Base-by-base conservation (phyloP, 1,139 yeast species). In the Zygoascus hellenicus region DNA sequence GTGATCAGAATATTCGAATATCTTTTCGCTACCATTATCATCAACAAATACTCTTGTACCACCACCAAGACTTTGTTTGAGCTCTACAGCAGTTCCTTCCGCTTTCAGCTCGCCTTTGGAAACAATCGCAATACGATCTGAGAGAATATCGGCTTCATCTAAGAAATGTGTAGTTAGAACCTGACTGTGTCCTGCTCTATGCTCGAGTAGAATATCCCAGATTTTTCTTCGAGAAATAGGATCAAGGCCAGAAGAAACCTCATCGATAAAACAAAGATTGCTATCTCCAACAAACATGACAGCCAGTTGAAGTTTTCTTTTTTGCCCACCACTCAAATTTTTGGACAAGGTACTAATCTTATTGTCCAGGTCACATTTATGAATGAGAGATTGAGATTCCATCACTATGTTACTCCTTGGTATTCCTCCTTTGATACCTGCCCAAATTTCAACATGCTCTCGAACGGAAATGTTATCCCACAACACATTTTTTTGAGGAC, bases 271-370 rank as follows among this genome's bases (percentile, higher is more conserved):
- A 49, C 70, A 66, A 2, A 66, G 59, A 42, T 62, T 58, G 35
- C 66, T 60, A 5, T 64, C 67, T 13, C 70, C 70, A 22, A 61
- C 61, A 54, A 67, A 61, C 62, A 65, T 64, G 32, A 66, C 57
- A 0, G 96, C 96, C 49, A 89, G 75, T 4, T 95, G 86, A 46
- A 89, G 72, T 70, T 96, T 81, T 1, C 96, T 92, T 69, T 87
- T 88, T 67, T 88, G 96, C 41, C 96, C 97, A 51, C 97, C 97
- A 42, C 95, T 84, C 51, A 89, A 72, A 33, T 58, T 56, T 32
- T 56, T 57, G 6, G 65, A 55, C 17, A 47, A 26, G 1, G 60
- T 51, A 5, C 45, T 40, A 1, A 50, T 53, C 49, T 66, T 67
- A 10, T 48, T 40, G 6, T 45, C 48, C 32, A 66, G 49, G 45